These are phyloP conservation scores for Salvia sclarea DNA, from an alignment of 305 asterid genomes.

Conservation along the genomic window DNA sequence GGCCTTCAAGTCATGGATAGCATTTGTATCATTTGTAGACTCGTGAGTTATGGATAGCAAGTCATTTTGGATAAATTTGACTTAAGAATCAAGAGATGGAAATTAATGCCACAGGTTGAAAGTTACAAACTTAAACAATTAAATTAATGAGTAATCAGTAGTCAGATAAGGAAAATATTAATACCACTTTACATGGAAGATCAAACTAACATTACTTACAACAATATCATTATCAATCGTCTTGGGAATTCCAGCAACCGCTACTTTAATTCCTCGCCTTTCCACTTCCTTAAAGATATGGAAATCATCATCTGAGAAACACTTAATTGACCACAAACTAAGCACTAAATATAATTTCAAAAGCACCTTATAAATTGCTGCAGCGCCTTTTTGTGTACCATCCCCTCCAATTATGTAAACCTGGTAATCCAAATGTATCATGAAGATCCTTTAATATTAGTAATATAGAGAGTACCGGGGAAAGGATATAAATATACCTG, in stretches of 20 bases:
- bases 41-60: constrained; percentile 2
- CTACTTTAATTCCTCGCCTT: constrained; percentile 79
- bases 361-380: constrained; percentile 79
- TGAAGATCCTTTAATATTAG: constrained; percentile 19
- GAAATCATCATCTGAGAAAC: constrained; percentile 25
- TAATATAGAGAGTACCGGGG: background rate
- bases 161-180: constrained; percentile 21
- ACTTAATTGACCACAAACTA: constrained; percentile 23
- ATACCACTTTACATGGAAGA: constrained; percentile 6
- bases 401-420: constrained; percentile 97
- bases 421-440: constrained; percentile 41
- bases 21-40: background rate
- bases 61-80: no score
- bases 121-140: background rate
- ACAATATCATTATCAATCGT: constrained; percentile 70
- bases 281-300: constrained; percentile 70
- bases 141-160: background rate
- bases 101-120: background rate
- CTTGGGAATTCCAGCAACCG: constrained; percentile 85
- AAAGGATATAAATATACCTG: constrained; percentile 55
- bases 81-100: background rate
- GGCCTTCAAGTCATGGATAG: constrained; percentile 13
- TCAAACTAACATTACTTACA: constrained; percentile 39
- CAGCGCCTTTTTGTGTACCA: constrained; percentile 96
- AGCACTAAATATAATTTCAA: constrained; percentile 17